A percentile compares a stretch with the other conserved stretches of the same genome.
Conservation (phyloP, 495 filamentous ascomycete genomes). For the Lepraria neglecta region DNA sequence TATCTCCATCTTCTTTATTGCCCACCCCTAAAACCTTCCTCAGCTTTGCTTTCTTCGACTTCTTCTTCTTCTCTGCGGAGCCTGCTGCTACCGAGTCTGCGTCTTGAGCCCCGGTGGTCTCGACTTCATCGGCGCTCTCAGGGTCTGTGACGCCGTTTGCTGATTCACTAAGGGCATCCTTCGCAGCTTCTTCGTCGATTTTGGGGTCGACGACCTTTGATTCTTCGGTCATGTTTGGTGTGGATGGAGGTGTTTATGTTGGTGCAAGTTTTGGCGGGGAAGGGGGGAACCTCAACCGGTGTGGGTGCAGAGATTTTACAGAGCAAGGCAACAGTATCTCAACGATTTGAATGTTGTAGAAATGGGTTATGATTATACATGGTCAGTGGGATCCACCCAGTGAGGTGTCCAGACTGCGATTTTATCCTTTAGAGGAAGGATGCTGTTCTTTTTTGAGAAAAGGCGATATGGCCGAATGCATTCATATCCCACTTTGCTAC, state of each 20-base stretch:
- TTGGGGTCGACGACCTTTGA: conserved; percentile 24
- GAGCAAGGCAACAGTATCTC: not conserved
- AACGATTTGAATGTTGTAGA: not conserved
- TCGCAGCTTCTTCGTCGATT: conserved; percentile 21
- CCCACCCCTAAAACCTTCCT: conserved; percentile 29
- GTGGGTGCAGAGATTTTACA: not conserved
- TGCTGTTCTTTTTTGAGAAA: no score
- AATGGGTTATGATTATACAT: no score
- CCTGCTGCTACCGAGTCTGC: conserved; percentile 26
- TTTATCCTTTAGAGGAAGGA: no score
- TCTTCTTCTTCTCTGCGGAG: conserved; percentile 32
- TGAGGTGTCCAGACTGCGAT: no score
- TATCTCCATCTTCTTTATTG: conserved; percentile 22
- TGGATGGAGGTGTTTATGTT: not conserved
- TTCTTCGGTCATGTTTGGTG: conserved; percentile 23
- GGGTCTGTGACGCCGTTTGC: conserved; percentile 1
- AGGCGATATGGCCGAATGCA: no score
- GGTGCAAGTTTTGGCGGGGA: not conserved
- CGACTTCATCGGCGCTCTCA: conserved; percentile 21
- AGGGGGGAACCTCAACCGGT: conserved; percentile 2
- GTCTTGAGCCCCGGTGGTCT: conserved; percentile 21
- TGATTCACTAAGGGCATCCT: conserved; percentile 12
- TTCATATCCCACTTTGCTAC: no score
- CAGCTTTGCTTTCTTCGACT: conserved; percentile 28
- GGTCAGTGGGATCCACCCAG: no score